phyloP scores from a whole-genome alignment of 371 early-diverging fungal species.

The Syncephalastrum monosporum region DNA sequence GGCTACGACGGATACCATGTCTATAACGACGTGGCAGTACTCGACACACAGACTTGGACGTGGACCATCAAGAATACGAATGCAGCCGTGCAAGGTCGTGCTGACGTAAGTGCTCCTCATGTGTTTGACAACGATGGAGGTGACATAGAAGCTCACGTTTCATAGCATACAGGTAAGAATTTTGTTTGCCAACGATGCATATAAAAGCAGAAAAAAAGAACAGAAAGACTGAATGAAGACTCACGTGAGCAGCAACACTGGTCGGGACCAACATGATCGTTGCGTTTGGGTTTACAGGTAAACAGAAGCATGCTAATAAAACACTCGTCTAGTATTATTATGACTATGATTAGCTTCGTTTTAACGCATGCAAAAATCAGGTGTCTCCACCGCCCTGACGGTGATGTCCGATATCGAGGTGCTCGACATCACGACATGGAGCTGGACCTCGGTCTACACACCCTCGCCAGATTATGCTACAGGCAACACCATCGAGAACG shows the following conservation, averaged over 20 bases:
- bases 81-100: slow-evolving; percentile 47
- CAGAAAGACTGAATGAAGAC: too few relatives aligned
- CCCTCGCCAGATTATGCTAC: slow-evolving; percentile 19
- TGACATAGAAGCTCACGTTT: slow-evolving; percentile 6
- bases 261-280: slow-evolving; percentile 47
- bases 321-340: neutral
- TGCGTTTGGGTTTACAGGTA: slow-evolving; percentile 48
- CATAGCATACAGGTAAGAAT: slow-evolving; percentile 47
- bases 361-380: neutral
- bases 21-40: slow-evolving; percentile 43
- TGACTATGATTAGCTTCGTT: neutral
- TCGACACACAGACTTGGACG: slow-evolving; percentile 43
- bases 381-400: slow-evolving; percentile 38
- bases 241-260: slow-evolving; percentile 27
- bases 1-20: slow-evolving; percentile 51
- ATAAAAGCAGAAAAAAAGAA: neutral
- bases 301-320: neutral
- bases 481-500: slow-evolving; percentile 5
- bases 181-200: slow-evolving; percentile 1
- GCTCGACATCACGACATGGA: slow-evolving; percentile 41
- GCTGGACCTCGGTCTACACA: slow-evolving; percentile 40
- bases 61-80: slow-evolving; percentile 48
- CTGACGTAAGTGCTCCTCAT: slow-evolving; percentile 34
- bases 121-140: too few relatives aligned
- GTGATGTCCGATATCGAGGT: slow-evolving; percentile 46